Conservation (phyloP, 306 rosid genomes). For the Lithocarpus polystachyus region DNA sequence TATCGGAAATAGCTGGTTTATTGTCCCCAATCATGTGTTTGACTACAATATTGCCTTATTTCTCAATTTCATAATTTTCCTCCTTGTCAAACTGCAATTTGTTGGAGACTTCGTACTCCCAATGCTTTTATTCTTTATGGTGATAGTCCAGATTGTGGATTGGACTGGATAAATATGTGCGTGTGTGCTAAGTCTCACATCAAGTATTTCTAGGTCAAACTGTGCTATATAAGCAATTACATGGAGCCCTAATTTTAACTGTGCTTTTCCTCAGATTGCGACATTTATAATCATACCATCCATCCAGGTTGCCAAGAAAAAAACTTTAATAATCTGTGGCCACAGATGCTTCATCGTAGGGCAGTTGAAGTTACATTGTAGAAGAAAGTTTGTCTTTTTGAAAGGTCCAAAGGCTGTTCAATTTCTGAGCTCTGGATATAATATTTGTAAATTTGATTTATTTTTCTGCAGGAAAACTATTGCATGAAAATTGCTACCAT, state of each 20-base stretch:
- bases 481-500: not conserved
- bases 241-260: no score
- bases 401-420: constrained; percentile 1
- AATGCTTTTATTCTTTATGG: not conserved
- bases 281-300: not conserved
- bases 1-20: not conserved
- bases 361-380: not conserved
- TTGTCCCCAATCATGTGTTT: not conserved
- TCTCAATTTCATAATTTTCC: not conserved
- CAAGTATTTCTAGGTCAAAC: no score
- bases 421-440: not conserved
- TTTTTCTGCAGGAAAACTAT: not conserved
- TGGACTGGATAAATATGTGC: no score
- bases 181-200: no score
- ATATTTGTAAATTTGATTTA: not conserved
- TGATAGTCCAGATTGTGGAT: no score
- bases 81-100: not conserved
- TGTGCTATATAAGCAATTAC: no score
- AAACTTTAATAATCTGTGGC: not conserved
- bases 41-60: not conserved
- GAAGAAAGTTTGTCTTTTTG: constrained; percentile 2
- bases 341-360: not conserved
- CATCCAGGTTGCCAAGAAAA: not conserved
- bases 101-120: not conserved
- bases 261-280: no score